Conservation (phyloP, 2,329 filamentous ascomycete genomes). For the Penicillium sp. region DNA sequence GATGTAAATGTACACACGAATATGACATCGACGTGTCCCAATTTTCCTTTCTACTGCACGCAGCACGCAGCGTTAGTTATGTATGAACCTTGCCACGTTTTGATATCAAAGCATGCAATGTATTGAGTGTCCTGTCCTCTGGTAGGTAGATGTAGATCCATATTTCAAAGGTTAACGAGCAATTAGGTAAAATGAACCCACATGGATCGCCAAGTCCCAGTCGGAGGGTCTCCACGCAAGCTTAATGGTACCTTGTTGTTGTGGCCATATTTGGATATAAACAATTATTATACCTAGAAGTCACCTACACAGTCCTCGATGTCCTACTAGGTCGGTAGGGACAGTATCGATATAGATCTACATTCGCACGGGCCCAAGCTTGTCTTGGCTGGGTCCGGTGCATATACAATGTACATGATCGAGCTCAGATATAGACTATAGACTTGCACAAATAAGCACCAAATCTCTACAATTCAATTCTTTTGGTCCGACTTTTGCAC, state of each 20-base stretch:
- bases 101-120: neutral
- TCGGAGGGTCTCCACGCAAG: neutral
- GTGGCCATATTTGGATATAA: neutral
- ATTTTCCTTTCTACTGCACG: neutral
- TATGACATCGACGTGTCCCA: neutral
- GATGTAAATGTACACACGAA: conserved; percentile 8
- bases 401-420: neutral
- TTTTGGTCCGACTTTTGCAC: neutral
- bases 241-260: neutral
- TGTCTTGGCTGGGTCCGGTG: neutral
- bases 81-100: too few species aligned
- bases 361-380: conserved; percentile 5
- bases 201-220: neutral
- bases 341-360: neutral
- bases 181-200: conserved; percentile 3
- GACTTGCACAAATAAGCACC: neutral
- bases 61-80: too few species aligned
- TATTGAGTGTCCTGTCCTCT: neutral
- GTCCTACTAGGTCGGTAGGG: neutral
- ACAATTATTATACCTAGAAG: neutral
- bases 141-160: neutral
- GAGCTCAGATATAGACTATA: neutral
- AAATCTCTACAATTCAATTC: neutral
- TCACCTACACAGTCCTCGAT: neutral
- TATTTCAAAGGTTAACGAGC: neutral